Conservation (phyloP, 2,329 filamentous ascomycete species). For the Byssochlamys sp. region DNA sequence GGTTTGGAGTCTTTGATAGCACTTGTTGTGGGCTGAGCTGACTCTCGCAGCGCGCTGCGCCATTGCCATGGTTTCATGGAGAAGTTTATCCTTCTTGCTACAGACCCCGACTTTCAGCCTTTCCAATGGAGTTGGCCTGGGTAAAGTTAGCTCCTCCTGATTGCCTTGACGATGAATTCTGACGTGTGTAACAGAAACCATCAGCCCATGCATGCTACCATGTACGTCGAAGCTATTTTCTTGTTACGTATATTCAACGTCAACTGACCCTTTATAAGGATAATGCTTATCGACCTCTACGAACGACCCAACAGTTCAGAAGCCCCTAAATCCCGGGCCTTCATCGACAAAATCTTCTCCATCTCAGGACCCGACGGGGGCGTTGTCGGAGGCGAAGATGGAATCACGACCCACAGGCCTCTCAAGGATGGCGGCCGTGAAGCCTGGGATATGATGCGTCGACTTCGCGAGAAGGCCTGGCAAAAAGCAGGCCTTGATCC, state of each 20-base stretch:
- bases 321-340: slow-evolving; percentile 35
- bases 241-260: neutral
- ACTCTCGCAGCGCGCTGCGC: slow-evolving; percentile 31
- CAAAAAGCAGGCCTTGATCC: slow-evolving; percentile 40
- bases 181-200: slow-evolving; percentile 22
- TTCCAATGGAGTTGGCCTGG: slow-evolving; percentile 43
- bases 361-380: slow-evolving; percentile 37
- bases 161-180: slow-evolving; percentile 3
- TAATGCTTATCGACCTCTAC: slow-evolving; percentile 41
- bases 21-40: neutral
- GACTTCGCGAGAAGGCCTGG: slow-evolving; percentile 40
- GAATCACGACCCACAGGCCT: slow-evolving; percentile 34
- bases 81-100: slow-evolving; percentile 40
- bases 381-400: slow-evolving; percentile 38
- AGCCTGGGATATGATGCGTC: slow-evolving; percentile 41
- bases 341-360: slow-evolving; percentile 39
- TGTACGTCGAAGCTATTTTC: slow-evolving; percentile 16
- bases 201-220: slow-evolving; percentile 37
- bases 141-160: slow-evolving; percentile 10
- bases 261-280: slow-evolving; percentile 18
- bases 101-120: slow-evolving; percentile 38
- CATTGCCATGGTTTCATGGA: slow-evolving; percentile 41
- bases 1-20: neutral
- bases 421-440: slow-evolving; percentile 40
- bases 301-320: slow-evolving; percentile 38